Conservation (phyloP, 2,329 filamentous ascomycete genomes). For the Aureobasidium sp. region DNA sequence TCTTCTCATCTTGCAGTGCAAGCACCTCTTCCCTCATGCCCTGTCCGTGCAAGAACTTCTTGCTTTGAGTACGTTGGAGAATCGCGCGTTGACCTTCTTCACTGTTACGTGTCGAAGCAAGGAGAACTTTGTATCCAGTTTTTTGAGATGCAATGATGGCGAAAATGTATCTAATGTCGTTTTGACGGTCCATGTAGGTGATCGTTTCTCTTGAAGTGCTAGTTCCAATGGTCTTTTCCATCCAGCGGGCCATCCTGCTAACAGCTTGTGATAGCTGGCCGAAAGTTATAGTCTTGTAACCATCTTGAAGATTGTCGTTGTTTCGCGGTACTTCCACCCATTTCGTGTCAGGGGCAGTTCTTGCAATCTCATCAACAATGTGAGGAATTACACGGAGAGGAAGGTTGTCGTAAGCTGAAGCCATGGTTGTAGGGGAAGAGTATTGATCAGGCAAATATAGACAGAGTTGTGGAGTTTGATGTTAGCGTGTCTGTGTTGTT, state of each 20-base stretch:
- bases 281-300: conserved; percentile 18
- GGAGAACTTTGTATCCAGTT: conserved; percentile 20
- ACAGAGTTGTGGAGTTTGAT: neutral
- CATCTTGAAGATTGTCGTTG: conserved; percentile 15
- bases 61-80: conserved; percentile 11
- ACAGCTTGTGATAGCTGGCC: conserved; percentile 16
- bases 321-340: conserved; percentile 8
- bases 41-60: conserved; percentile 11
- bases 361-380: conserved; percentile 9
- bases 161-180: conserved; percentile 19
- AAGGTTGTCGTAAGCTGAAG: neutral
- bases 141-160: conserved; percentile 18
- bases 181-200: conserved; percentile 20
- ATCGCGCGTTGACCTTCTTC: conserved; percentile 14
- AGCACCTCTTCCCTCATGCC: conserved; percentile 9
- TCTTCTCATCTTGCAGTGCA: conserved; percentile 10
- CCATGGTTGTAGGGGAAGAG: neutral
- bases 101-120: conserved; percentile 15
- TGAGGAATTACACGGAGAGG: neutral
- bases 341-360: neutral
- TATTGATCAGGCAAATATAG: neutral
- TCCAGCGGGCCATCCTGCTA: conserved; percentile 16
- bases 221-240: conserved; percentile 15
- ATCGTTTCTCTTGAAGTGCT: conserved; percentile 14
- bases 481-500: neutral